Percentiles rank a stretch among this genome's conserved stretches.
Evolutionary conservation across 176 grass and related monocot genomes (phyloP).

Genomic region (Eragrostis curvula): DNA sequence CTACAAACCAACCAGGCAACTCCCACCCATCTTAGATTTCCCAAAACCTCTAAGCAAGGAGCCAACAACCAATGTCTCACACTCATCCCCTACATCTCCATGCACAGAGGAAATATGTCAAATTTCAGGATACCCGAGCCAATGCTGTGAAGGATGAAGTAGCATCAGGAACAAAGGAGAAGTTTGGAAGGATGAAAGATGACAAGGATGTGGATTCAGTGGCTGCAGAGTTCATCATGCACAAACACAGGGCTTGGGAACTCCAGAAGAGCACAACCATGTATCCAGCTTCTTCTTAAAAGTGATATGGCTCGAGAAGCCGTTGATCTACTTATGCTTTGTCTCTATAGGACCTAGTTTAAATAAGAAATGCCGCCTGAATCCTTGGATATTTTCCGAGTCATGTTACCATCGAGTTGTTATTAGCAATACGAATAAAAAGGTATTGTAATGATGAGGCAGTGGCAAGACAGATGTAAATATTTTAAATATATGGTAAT

Average conservation of each 20-base stretch:
- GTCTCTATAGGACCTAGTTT: constrained; percentile 27
- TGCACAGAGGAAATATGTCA: constrained; percentile 33
- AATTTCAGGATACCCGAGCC: constrained; percentile 43
- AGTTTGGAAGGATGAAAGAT: constrained; percentile 21
- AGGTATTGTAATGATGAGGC: constrained; percentile 11
- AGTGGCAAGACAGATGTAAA: not conserved
- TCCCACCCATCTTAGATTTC: constrained; percentile 6
- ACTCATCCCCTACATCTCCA: constrained; percentile 18
- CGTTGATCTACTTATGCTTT: constrained; percentile 24
- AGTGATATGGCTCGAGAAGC: not conserved
- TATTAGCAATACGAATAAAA: constrained; percentile 40
- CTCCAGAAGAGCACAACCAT: constrained; percentile 76
- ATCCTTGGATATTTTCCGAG: constrained; percentile 8
- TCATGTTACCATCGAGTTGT: constrained; percentile 14
- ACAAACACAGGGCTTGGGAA: constrained; percentile 48
- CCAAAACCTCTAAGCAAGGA: constrained; percentile 25
- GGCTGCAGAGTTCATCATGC: constrained; percentile 71
- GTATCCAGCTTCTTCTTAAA: constrained; percentile 52
- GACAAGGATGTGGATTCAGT: constrained; percentile 60
- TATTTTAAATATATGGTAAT: constrained; percentile 25
- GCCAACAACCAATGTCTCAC: constrained; percentile 40
- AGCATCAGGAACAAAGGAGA: constrained; percentile 17
- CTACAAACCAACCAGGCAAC: constrained; percentile 9
- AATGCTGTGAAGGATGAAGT: constrained; percentile 35
- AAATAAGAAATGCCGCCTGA: constrained; percentile 42